A percentile compares a stretch with the other conserved stretches of the same genome.
Evolutionary conservation across 176 grass and related monocot species (phyloP).

Genomic region (Raddia distichophylla): DNA sequence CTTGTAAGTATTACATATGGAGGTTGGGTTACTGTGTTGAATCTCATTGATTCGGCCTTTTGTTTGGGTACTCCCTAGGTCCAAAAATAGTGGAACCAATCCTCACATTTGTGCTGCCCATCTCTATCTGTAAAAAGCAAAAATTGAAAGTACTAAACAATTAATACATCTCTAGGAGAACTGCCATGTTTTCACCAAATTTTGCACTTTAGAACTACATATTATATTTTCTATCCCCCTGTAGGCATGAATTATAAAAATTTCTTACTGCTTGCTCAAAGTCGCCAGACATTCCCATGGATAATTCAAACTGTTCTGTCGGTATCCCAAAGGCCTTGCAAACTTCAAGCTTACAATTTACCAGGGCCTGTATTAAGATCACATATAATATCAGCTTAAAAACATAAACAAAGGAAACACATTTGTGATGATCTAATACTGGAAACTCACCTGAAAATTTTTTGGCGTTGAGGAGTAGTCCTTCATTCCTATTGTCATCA

Average conservation of each 20-base stretch:
- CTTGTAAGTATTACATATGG: neutral
- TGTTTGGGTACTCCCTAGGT: slow-evolving; percentile 77
- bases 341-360: slow-evolving; percentile 63
- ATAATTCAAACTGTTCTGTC: slow-evolving; percentile 69
- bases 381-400: slow-evolving; percentile 6
- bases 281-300: slow-evolving; percentile 93
- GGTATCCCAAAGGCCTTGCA: slow-evolving; percentile 67
- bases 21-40: neutral
- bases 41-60: slow-evolving; percentile 34
- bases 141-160: neutral
- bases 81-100: slow-evolving; percentile 84
- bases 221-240: neutral
- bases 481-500: slow-evolving; percentile 94
- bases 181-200: neutral
- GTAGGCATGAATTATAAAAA: neutral
- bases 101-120: slow-evolving; percentile 76
- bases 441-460: slow-evolving; percentile 73
- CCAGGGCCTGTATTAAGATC: slow-evolving; percentile 50
- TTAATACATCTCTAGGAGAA: neutral
- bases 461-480: slow-evolving; percentile 86
- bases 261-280: slow-evolving; percentile 85
- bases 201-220: neutral
- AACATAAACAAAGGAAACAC: neutral
- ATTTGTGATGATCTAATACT: neutral
- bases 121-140: slow-evolving; percentile 57